Evolutionary conservation across 768 basidiomycete genomes (phyloP), one percentile per base, ranked within the genome.

Genomic region (Tremella mesenterica): DNA sequence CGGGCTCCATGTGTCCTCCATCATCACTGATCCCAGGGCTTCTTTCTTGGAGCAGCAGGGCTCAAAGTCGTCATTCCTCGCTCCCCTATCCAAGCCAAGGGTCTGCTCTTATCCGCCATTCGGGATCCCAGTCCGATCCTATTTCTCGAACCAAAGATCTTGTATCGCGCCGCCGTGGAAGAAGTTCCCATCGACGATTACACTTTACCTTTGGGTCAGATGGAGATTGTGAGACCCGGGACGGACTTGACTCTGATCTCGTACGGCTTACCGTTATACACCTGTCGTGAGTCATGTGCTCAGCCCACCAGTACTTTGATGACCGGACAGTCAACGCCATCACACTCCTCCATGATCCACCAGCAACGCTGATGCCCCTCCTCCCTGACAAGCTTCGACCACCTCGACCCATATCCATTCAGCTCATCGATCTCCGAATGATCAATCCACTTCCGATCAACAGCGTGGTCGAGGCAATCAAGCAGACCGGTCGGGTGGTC

Each of bases 41-140:
- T 84, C 75, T 96, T 96, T 72, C 80, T 93, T 77, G 90, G 85
- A 29, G 90, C 88, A 7, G 77, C 88, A 0, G 91, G 91, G 0
- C 68, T 96, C 36, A 95, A 95, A 79, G 89, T 95, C 51, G 88
- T 95, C n/a, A 86, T 96, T 38, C 91, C 91, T 2, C 85, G 91
- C 33, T 89, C 89, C 1, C 91, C 91, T 0, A 82, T 92, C 31
- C 91, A 96, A 76, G 90, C 89, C n/a, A 95, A 95, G 73, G 91
- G 91, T 0, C 77, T 96, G 1, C 76, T 96, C 4, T 77, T 95
- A 8, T 81, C 82, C 14, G 83, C 89, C 0, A 88, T 96, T 50
- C 81, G 90, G 30, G 91, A 96, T 64, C 87, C 88, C 0, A 92
- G 92, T 64, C 92, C 92, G 0, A 86, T 90, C 13, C 81, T 96